phyloP scores from a whole-genome alignment of 331 rosid species.

The Acacia pycnantha region DNA sequence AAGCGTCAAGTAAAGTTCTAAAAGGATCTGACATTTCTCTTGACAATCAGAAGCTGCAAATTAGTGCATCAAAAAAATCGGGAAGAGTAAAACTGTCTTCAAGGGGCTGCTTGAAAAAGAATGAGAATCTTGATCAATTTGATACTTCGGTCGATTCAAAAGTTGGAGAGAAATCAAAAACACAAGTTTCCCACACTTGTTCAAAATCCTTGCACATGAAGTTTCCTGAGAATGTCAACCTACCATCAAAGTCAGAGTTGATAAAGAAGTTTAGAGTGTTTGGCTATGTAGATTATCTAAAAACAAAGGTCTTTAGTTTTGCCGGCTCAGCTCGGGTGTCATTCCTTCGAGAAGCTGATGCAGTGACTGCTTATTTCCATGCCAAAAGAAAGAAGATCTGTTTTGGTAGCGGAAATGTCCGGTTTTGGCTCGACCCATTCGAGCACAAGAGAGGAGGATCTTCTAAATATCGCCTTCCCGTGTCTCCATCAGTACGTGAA shows the following conservation, averaged over 20 bases:
- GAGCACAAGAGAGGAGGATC: constrained; percentile 32
- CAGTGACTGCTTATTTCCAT: constrained; percentile 38
- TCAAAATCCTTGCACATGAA: constrained; percentile 33
- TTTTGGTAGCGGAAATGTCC: constrained; percentile 35
- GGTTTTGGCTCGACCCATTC: constrained; percentile 40
- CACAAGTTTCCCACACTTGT: constrained; percentile 14
- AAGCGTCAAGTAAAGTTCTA: neutral
- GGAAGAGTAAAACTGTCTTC: neutral
- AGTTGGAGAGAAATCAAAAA: constrained; percentile 13
- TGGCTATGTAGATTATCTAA: constrained; percentile 39
- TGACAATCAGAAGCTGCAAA: constrained; percentile 18
- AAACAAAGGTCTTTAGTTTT: constrained; percentile 23
- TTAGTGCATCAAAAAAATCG: neutral
- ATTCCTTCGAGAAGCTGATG: constrained; percentile 30
- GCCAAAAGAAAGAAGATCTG: constrained; percentile 38
- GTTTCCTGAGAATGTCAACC: constrained; percentile 37
- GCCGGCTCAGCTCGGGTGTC: constrained; percentile 35
- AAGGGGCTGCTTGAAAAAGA: constrained; percentile 12
- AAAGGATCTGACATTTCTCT: constrained; percentile 3
- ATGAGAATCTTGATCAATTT: constrained; percentile 3
- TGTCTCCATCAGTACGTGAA: constrained; percentile 21
- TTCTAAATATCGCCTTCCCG: neutral
- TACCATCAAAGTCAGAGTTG: constrained; percentile 36
- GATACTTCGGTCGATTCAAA: constrained; percentile 24
- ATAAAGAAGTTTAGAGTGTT: constrained; percentile 40